Evolutionary conservation across 164 flowering plant genomes (phyloP).

Genomic region (Nymphaea thermarum): DNA sequence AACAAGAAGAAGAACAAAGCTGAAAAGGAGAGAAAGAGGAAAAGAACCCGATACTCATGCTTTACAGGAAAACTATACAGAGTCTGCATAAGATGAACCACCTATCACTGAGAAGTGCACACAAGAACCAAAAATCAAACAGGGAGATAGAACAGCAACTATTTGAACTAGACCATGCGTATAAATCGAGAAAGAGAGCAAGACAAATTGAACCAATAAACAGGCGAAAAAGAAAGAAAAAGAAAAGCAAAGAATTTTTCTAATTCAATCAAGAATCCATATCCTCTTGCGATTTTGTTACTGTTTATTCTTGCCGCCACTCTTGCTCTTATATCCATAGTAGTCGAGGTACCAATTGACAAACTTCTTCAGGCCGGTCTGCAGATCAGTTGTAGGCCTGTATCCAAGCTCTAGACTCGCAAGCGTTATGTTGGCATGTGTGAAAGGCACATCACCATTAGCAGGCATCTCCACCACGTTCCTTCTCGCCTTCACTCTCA

Average conservation of each 20-base stretch:
- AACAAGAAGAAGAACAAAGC: no score
- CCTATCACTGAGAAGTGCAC: neutral
- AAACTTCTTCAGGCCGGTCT: conserved; percentile 82
- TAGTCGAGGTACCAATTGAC: conserved; percentile 58
- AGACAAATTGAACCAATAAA: neutral
- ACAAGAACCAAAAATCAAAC: neutral
- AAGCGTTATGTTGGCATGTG: conserved; percentile 78
- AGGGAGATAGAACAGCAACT: neutral
- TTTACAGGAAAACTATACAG: no score
- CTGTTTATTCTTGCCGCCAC: neutral
- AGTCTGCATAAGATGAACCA: no score
- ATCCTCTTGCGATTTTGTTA: neutral
- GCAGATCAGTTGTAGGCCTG: conserved; percentile 81
- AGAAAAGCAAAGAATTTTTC: neutral
- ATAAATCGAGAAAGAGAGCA: neutral
- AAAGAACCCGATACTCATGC: no score
- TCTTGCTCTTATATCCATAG: conserved; percentile 21
- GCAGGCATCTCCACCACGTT: conserved; percentile 66
- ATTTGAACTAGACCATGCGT: neutral
- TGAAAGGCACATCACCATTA: conserved; percentile 87
- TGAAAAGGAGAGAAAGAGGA: no score
- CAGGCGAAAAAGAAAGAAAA: neutral
- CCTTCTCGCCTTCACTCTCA: conserved; percentile 72
- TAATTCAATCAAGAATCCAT: neutral
- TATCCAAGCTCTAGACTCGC: conserved; percentile 79